A percentile compares a stretch with the other conserved stretches of the same genome.
Conservation (phyloP, 306 rosid species). For the Prunus campanulata region DNA sequence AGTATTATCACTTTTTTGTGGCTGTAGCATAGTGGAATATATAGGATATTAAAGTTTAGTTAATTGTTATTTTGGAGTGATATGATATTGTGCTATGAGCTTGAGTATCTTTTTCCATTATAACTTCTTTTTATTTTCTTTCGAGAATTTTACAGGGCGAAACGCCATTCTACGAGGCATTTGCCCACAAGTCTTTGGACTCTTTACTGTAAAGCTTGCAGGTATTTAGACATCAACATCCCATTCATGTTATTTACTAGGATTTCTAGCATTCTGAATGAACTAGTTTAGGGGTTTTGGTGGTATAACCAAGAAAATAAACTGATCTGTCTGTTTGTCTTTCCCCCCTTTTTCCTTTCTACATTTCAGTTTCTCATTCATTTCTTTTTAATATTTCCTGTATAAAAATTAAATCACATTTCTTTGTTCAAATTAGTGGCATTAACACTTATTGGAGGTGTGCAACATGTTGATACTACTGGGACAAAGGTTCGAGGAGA, state of each 20-base stretch:
- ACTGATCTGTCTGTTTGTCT: background rate
- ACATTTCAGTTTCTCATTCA: background rate
- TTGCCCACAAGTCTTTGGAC: slow-evolving; percentile 94
- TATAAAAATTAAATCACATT: slow-evolving; percentile 8
- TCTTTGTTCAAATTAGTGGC: slow-evolving; percentile 57
- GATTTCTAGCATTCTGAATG: background rate
- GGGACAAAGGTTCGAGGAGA: slow-evolving; percentile 96
- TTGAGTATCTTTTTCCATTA: slow-evolving; percentile 20
- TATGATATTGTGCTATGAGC: slow-evolving; percentile 14
- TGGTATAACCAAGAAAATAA: background rate
- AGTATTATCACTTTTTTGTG: background rate
- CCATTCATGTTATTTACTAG: background rate
- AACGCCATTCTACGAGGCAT: slow-evolving; percentile 87
- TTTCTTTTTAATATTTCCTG: background rate
- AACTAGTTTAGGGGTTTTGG: background rate
- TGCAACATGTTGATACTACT: slow-evolving; percentile 85
- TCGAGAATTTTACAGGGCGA: slow-evolving; percentile 65
- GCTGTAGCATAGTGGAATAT: background rate
- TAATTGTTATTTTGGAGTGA: background rate
- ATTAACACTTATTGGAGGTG: slow-evolving; percentile 91
- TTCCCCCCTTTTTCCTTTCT: background rate
- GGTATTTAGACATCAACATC: slow-evolving; percentile 42
- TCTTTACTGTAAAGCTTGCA: slow-evolving; percentile 92
- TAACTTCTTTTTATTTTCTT: background rate
- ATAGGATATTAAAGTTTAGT: background rate